Evolutionary conservation across 2,329 filamentous ascomycete species (phyloP).

Genomic region (Furcasterigmium furcatum): DNA sequence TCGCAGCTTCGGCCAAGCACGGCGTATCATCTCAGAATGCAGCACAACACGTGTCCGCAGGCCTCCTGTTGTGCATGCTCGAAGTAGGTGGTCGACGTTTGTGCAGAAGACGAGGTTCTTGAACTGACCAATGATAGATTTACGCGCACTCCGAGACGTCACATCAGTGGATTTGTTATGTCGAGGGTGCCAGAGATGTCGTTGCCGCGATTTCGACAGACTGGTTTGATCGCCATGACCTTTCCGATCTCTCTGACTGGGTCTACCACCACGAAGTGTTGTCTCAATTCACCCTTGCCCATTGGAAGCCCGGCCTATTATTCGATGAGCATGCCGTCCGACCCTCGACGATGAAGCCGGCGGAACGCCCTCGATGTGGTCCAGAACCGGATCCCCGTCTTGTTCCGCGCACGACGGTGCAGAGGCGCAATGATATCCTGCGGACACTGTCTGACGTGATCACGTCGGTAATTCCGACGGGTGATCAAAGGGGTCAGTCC

Average conservation of each 20-base stretch:
- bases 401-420: not conserved
- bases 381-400: not conserved
- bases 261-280: slow-evolving; percentile 22
- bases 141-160: slow-evolving; percentile 17
- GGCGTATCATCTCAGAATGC: slow-evolving; percentile 12
- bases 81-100: slow-evolving; percentile 17
- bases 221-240: not conserved
- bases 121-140: slow-evolving; percentile 13
- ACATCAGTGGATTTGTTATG: slow-evolving; percentile 22
- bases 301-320: slow-evolving; percentile 17
- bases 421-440: slow-evolving; percentile 1
- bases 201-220: slow-evolving; percentile 4
- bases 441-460: not conserved
- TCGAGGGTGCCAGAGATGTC: slow-evolving; percentile 17
- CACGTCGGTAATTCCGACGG: not conserved
- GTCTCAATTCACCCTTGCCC: slow-evolving; percentile 20
- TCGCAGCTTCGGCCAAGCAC: slow-evolving; percentile 15
- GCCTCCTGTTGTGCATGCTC: slow-evolving; percentile 23
- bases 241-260: slow-evolving; percentile 19
- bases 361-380: not conserved
- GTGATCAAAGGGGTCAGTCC: too few relatives aligned
- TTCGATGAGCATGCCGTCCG: not conserved
- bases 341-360: too few relatives aligned
- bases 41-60: slow-evolving; percentile 22
- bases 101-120: too few relatives aligned